Evolutionary conservation across 2,329 filamentous ascomycete genomes (phyloP), one percentile per base, ranked within the genome.

Genomic region (Epichloe gansuensis): DNA sequence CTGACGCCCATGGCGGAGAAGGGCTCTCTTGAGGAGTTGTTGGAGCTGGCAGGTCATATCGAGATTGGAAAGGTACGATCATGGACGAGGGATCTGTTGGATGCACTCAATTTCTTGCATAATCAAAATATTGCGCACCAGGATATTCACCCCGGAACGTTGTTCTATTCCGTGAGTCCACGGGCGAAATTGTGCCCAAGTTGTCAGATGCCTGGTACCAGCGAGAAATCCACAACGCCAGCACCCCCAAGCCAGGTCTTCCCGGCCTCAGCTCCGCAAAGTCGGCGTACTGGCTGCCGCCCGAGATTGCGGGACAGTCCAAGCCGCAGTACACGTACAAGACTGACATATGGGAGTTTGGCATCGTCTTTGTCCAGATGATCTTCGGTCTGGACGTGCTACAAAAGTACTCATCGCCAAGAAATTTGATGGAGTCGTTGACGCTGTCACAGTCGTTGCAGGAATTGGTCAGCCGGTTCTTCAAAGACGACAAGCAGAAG

Each of bases 261-360:
- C 66, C 79, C 4, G 75, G 76, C 1, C 68, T 80, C 21, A 74
- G 76, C 46, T 77, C 82, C 25, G 80, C 85, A 15, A 85, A 84
- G 59, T 90, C 88, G 15, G 82, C 85, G 1, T 88, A 89, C 58
- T 95, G 91, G 91, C 69, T 86, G 6, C 82, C 91, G 1, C 86
- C 90, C 1, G 90, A 95, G 67, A 76, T 90, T 49, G 78, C 80
- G 34, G 77, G 72, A 46, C 76, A 74, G 1, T 80, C 77, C 54
- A 83, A 78, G 31, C 76, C 76, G 34, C 74, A 85, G 66, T 75
- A 85, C 69, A 82, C 78, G 1, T 78, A 79, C 61, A 95, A 95
- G 66, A 88, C 89, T 0, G 93, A 97, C 65, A 81, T 97, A 8
- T 98, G 93, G 93, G 88, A 96, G 59, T 82, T 98, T 61, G 93